phyloP scores from a whole-genome alignment of 441 rosid species.

The Aleurites moluccanus region DNA sequence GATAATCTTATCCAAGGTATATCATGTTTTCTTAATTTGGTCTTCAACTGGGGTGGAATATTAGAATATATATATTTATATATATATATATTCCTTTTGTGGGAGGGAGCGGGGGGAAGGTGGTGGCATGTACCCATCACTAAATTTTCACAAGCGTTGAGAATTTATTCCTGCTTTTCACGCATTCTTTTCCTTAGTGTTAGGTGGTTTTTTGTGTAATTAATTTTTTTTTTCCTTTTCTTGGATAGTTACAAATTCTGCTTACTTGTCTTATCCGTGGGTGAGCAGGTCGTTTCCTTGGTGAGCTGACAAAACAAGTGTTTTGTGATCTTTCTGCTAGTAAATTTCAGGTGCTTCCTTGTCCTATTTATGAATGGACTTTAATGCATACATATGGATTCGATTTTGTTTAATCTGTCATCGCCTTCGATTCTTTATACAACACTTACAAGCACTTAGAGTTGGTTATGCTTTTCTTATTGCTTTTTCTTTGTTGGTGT shows the following conservation, averaged over 20 bases:
- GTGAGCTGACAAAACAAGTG: conserved; percentile 90
- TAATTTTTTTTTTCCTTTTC: not conserved
- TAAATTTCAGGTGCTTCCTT: conserved; percentile 77
- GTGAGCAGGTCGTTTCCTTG: conserved; percentile 91
- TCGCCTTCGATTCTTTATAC: not conserved
- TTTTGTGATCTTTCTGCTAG: conserved; percentile 89
- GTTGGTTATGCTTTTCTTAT: not conserved
- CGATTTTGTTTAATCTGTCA: not conserved
- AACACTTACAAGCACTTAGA: not conserved
- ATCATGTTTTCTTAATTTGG: conserved; percentile 9
- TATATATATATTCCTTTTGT: too few species aligned
- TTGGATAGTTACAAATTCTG: not conserved
- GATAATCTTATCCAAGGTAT: conserved; percentile 99
- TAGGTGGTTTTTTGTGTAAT: not conserved
- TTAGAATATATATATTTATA: too few species aligned
- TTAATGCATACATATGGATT: not conserved
- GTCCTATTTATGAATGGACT: conserved; percentile 3
- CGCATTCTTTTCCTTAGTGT: not conserved
- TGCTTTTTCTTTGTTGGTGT: too few species aligned
- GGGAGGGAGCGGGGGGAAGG: too few species aligned
- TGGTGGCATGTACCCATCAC: not conserved
- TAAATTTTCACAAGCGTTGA: not conserved
- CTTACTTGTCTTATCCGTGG: conserved; percentile 7
- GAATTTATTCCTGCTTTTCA: not conserved
- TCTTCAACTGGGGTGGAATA: not conserved